Evolutionary conservation across 345 rosid species (phyloP), one percentile per base, ranked within the genome.

Genomic region (Microthlaspi erraticum): DNA sequence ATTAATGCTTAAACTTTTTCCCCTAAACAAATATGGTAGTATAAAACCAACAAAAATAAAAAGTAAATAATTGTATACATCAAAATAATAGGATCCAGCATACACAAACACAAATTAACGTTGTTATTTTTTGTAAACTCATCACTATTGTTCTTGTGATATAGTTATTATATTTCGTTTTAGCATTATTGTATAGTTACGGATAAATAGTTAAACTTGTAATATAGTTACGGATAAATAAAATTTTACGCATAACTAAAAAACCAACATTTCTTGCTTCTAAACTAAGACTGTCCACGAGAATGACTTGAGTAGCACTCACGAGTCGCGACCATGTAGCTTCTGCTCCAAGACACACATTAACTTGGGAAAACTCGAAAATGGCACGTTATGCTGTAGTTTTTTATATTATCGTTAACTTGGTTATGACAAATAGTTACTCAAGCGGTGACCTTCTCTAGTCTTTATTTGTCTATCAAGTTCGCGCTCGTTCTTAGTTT

Each of bases 241-340:
- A 1, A 32, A 3, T 26, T 61, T 16, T 62, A 44, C 48, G 11
- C 50, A 38, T 7, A 20, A 39, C 7, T n/a, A n/a, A n/a, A 45
- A 44, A 50, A 72, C 77, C 64, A 72, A 72, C 71, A 72, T 64
- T 45, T 44, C 65, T 64, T 64, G 77, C 77, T 72, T 72, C 59
- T 46, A 9, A 64, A 72, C 65, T 6, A 72, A 55, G 77, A 6
- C 51, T 72, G 70, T 64, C 65, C 16, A 46, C 36, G 43, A 72
- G 23, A 64, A 72, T 55, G 77, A 64, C 58, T 72, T 72, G 71
- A 64, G 70, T 72, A 64, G 51, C 46, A 72, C 43, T 72, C 77
- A 72, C 58, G 65, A 72, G 77, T 72, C 14, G 49, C 34, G 71
- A 48, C 65, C 64, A 64, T 57, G 23, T 46, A 72, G 68, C 71